A percentile compares a stretch with the other conserved stretches of the same genome.
These are phyloP conservation scores for Cicer pinnatifidum DNA, from an alignment of 306 rosid genomes.

Conservation along the genomic window DNA sequence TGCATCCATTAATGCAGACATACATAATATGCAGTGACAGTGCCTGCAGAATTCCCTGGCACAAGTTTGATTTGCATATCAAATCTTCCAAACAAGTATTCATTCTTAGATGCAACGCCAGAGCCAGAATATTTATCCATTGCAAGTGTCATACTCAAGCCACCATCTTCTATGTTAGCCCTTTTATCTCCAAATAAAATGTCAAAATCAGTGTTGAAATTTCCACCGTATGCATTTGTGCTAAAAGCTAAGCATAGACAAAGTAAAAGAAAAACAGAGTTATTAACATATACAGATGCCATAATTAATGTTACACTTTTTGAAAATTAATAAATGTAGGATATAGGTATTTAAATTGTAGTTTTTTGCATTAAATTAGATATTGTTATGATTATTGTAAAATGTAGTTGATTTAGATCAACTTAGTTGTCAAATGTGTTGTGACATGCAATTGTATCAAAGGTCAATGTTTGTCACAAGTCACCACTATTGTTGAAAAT, in stretches of 20 bases:
- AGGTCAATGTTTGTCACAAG: slow-evolving; percentile 25
- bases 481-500: slow-evolving; percentile 3
- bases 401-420: background rate
- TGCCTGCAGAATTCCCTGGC: slow-evolving; percentile 55
- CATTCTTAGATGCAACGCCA: slow-evolving; percentile 47
- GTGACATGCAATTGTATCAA: background rate
- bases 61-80: slow-evolving; percentile 60
- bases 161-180: slow-evolving; percentile 41
- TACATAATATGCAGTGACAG: slow-evolving; percentile 57
- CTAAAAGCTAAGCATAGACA: slow-evolving; percentile 14
- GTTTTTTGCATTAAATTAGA: background rate
- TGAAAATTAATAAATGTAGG: background rate
- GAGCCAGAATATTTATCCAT: slow-evolving; percentile 51
- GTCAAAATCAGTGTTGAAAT: slow-evolving; percentile 45
- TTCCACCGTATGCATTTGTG: slow-evolving; percentile 41
- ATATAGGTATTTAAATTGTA: background rate
- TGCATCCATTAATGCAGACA: no score
- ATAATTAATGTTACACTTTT: slow-evolving; percentile 1
- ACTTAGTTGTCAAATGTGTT: slow-evolving; percentile 33
- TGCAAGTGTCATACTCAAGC: slow-evolving; percentile 41
- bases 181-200: slow-evolving; percentile 47
- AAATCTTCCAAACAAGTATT: slow-evolving; percentile 54
- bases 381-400: background rate
- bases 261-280: slow-evolving; percentile 22
- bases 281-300: slow-evolving; percentile 18